Evolutionary conservation across 2,329 filamentous ascomycete genomes (phyloP).

Genomic region (Aspergillus ibericus): DNA sequence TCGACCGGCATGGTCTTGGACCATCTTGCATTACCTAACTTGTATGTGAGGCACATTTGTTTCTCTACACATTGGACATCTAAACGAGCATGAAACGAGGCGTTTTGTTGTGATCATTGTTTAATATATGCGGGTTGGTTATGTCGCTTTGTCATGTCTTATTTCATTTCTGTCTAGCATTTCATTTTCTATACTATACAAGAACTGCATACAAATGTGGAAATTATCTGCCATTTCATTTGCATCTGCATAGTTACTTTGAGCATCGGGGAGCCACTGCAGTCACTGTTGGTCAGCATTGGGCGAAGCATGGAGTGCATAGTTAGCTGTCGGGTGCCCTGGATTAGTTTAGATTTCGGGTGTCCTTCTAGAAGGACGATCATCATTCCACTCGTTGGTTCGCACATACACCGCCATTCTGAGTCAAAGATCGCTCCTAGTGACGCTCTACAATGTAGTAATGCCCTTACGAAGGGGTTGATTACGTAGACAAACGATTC

Average conservation of each 20-base stretch:
- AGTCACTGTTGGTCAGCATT: not conserved
- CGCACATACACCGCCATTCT: not conserved
- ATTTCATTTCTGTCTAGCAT: too few relatives aligned
- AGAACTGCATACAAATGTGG: not conserved
- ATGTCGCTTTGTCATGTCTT: not conserved
- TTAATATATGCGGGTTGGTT: not conserved
- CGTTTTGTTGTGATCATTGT: not conserved
- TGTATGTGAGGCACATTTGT: not conserved
- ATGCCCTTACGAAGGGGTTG: too few relatives aligned
- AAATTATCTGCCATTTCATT: not conserved
- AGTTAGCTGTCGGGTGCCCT: not conserved
- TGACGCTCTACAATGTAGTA: not conserved
- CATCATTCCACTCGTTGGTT: not conserved
- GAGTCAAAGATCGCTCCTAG: not conserved
- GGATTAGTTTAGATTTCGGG: not conserved
- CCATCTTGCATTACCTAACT: not conserved
- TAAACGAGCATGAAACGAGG: not conserved
- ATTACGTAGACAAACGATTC: too few relatives aligned
- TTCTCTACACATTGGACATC: not conserved
- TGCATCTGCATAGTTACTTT: not conserved
- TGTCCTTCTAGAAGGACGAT: not conserved
- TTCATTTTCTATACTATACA: not conserved
- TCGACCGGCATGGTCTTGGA: not conserved
- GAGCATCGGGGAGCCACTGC: not conserved
- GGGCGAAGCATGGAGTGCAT: not conserved